Evolutionary conservation across 1,284 basidiomycete genomes (phyloP).

Genomic region (Marasmius tenuissimus): DNA sequence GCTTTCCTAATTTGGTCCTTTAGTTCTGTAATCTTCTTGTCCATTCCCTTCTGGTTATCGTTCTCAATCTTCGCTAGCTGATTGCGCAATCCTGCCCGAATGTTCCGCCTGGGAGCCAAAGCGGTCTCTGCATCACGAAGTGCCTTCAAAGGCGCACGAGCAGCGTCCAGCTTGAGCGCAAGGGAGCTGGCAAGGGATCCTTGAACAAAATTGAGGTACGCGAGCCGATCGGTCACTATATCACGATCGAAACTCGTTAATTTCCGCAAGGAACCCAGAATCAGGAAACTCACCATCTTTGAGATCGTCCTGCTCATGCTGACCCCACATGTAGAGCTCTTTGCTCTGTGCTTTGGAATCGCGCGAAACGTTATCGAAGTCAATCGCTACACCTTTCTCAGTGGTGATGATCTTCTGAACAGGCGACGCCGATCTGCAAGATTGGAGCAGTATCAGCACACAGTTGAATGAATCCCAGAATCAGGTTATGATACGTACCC

Average conservation of each 20-base stretch:
- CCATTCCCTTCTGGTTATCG: constrained; percentile 56
- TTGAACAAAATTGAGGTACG: constrained; percentile 74
- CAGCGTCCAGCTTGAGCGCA: constrained; percentile 56
- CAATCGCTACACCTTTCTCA: constrained; percentile 72
- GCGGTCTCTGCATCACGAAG: constrained; percentile 68
- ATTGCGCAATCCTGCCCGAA: constrained; percentile 52
- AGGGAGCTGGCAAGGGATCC: constrained; percentile 64
- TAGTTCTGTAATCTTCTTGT: constrained; percentile 65
- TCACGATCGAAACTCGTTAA: background rate
- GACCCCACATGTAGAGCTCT: constrained; percentile 81
- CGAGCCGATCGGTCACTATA: constrained; percentile 73
- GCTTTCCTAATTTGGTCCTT: constrained; percentile 62
- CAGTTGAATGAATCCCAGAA: background rate
- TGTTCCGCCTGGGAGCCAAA: constrained; percentile 58
- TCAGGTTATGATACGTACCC: constrained; percentile 42
- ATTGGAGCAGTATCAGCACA: constrained; percentile 9
- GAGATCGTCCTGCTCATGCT: constrained; percentile 63
- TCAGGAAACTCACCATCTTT: constrained; percentile 61
- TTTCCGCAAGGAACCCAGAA: background rate
- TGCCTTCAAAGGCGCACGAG: constrained; percentile 65
- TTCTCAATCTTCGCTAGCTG: constrained; percentile 69
- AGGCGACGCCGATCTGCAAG: constrained; percentile 52
- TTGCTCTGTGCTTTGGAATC: constrained; percentile 74
- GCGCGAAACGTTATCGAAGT: constrained; percentile 62
- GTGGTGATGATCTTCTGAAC: constrained; percentile 75